Evolutionary conservation across 2,329 filamentous ascomycete species (phyloP).

Genomic region (Akanthomyces dipterigenus): DNA sequence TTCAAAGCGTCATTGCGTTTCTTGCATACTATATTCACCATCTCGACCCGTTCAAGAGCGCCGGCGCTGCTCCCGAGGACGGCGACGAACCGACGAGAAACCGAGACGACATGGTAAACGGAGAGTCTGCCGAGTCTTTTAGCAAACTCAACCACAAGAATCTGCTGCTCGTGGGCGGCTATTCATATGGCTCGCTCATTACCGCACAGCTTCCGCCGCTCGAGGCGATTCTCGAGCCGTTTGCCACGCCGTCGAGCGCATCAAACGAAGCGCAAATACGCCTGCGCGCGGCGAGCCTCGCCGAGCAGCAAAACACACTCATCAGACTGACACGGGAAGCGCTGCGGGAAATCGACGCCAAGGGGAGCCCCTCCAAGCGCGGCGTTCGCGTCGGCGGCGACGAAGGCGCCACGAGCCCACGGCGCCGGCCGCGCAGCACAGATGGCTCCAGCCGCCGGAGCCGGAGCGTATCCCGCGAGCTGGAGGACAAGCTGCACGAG

Average conservation of each 20-base stretch:
- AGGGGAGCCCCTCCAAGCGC: slow-evolving; percentile 18
- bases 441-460: slow-evolving; percentile 22
- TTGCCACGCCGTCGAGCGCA: slow-evolving; percentile 44
- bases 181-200: slow-evolving; percentile 86
- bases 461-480: slow-evolving; percentile 15
- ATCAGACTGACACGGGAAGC: slow-evolving; percentile 30
- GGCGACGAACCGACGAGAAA: not conserved
- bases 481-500: slow-evolving; percentile 13
- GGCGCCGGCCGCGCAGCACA: slow-evolving; percentile 26
- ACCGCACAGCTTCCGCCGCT: slow-evolving; percentile 64
- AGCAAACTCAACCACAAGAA: not conserved
- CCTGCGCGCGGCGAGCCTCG: slow-evolving; percentile 61
- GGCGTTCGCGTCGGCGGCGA: slow-evolving; percentile 45
- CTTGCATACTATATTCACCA: slow-evolving; percentile 64
- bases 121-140: not conserved
- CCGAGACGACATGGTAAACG: not conserved
- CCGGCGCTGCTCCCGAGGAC: not conserved
- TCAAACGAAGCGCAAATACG: slow-evolving; percentile 63
- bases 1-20: slow-evolving; percentile 75
- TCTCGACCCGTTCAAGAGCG: slow-evolving; percentile 36
- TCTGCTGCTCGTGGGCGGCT: slow-evolving; percentile 63
- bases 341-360: slow-evolving; percentile 21
- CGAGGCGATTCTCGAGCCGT: slow-evolving; percentile 51
- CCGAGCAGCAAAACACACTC: slow-evolving; percentile 51
- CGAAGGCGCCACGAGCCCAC: slow-evolving; percentile 32